These are phyloP conservation scores for Bipolaris bicolor DNA, from an alignment of 2,329 filamentous ascomycete species.

Conservation along the genomic window DNA sequence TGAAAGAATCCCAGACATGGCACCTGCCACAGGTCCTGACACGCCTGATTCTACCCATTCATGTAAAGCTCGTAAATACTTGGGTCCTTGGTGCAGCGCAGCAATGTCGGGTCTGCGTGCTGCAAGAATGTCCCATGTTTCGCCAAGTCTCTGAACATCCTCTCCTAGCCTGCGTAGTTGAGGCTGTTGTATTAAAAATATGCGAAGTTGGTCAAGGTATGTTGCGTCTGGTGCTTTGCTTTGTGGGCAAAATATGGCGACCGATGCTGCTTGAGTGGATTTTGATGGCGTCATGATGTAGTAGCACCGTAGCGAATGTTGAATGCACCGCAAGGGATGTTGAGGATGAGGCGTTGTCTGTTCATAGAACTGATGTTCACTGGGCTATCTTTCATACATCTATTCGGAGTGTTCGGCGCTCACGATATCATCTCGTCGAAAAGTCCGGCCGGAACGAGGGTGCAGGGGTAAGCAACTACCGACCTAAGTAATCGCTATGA, in stretches of 20 bases:
- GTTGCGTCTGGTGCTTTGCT: conserved; percentile 26
- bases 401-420: not conserved
- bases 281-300: conserved; percentile 1
- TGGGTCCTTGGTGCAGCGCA: conserved; percentile 6
- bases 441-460: not conserved
- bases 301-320: not conserved
- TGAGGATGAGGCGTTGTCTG: not conserved
- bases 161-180: conserved; percentile 8
- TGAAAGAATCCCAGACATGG: conserved; percentile 22
- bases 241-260: conserved; percentile 30
- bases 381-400: not conserved
- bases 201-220: conserved; percentile 24
- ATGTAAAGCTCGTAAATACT: conserved; percentile 3
- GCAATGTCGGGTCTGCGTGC: conserved; percentile 12
- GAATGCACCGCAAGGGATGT: not conserved
- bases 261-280: conserved; percentile 14
- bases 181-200: conserved; percentile 15
- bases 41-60: conserved; percentile 13
- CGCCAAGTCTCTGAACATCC: conserved; percentile 8
- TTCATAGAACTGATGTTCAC: not conserved
- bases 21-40: conserved; percentile 19
- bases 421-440: not conserved
- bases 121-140: conserved; percentile 15
- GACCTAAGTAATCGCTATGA: not conserved
- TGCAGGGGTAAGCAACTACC: not conserved